Evolutionary conservation across 2,329 filamentous ascomycete genomes (phyloP).

Genomic region (Sporothrix humicola): DNA sequence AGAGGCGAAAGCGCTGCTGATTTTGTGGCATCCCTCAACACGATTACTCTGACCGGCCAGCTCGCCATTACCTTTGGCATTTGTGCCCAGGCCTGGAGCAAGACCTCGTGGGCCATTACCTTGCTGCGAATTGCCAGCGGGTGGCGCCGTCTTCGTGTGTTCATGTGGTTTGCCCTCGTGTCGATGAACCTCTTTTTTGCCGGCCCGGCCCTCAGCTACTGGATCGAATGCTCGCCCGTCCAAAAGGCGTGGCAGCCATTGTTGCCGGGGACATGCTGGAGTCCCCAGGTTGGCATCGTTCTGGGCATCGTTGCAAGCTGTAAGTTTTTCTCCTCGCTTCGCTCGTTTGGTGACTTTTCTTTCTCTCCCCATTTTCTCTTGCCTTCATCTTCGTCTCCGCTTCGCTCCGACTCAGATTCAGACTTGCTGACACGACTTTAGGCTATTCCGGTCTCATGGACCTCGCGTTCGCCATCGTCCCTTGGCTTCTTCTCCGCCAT

Average conservation of each 20-base stretch:
- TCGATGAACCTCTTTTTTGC: conserved; percentile 45
- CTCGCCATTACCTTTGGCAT: conserved; percentile 41
- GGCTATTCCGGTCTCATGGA: conserved; percentile 44
- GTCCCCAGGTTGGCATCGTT: conserved; percentile 36
- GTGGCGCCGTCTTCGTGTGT: conserved; percentile 38
- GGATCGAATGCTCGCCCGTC: conserved; percentile 42
- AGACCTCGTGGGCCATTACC: conserved; percentile 49
- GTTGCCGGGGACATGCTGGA: conserved; percentile 42
- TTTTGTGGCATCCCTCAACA: conserved; percentile 14
- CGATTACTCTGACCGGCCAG: conserved; percentile 36
- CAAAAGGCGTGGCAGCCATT: conserved; percentile 41
- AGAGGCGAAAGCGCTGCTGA: not conserved
- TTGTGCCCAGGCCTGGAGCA: conserved; percentile 45
- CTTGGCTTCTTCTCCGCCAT: conserved; percentile 44
- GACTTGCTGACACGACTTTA: conserved; percentile 39
- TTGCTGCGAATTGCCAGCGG: conserved; percentile 45
- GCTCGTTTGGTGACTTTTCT: not conserved
- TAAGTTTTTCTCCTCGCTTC: not conserved
- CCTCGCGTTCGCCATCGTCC: conserved; percentile 44
- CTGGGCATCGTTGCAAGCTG: not conserved
- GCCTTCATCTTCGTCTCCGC: not conserved
- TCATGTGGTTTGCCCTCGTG: conserved; percentile 45
- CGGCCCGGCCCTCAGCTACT: conserved; percentile 41
- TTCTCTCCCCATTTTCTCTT: not conserved
- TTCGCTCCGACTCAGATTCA: not conserved